A percentile compares a stretch with the other conserved stretches of the same genome.
Evolutionary conservation across 2,329 filamentous ascomycete species (phyloP).

Genomic region (Fonsecaea multimorphosa): DNA sequence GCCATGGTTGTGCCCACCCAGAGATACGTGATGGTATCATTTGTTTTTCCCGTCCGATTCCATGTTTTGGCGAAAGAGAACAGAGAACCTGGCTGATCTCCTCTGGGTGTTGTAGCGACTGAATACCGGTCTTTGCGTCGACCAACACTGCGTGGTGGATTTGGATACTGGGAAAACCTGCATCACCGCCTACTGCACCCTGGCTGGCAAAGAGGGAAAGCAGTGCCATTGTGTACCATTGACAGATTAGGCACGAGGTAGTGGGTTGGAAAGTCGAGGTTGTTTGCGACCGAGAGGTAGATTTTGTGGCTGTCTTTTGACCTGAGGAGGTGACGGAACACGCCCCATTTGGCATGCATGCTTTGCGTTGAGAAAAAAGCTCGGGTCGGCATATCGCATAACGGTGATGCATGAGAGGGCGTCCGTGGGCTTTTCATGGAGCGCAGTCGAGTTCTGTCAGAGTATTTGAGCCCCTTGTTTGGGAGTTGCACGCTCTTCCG

Average conservation of each 20-base stretch:
- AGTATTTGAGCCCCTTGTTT: background rate
- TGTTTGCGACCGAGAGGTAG: background rate
- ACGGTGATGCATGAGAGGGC: slow-evolving; percentile 2
- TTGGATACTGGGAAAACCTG: slow-evolving; percentile 19
- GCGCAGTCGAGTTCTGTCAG: background rate
- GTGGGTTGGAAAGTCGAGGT: background rate
- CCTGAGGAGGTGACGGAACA: background rate
- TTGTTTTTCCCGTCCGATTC: background rate
- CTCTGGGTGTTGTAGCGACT: background rate
- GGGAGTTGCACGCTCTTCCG: background rate
- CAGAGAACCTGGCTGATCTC: background rate
- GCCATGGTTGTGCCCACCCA: background rate
- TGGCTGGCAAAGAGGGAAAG: slow-evolving; percentile 20
- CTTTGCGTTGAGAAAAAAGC: background rate
- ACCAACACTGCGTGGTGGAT: slow-evolving; percentile 21
- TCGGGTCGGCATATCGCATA: background rate
- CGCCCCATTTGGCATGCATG: background rate
- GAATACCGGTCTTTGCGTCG: slow-evolving; percentile 21
- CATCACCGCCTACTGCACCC: slow-evolving; percentile 14
- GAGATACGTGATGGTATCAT: background rate
- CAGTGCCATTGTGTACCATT: slow-evolving; percentile 21
- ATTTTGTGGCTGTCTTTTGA: background rate
- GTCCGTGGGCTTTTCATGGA: background rate
- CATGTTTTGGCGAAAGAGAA: background rate
- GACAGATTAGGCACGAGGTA: background rate